Evolutionary conservation across 139 green algal species (phyloP).

Genomic region (Gonium pectorale): DNA sequence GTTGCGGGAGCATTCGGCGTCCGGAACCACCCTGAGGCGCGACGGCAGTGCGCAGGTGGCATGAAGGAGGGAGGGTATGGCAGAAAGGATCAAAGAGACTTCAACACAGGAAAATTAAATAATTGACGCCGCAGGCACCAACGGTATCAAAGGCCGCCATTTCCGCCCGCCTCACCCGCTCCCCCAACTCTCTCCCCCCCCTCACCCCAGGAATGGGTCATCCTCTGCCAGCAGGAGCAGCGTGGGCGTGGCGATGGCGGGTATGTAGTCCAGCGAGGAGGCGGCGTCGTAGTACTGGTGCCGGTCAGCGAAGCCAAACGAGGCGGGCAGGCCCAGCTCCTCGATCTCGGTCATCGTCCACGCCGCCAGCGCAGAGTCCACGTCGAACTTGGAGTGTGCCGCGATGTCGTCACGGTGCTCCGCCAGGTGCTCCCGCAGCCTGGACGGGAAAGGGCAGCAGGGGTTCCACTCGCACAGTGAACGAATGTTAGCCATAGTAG

Average conservation of each 20-base stretch:
- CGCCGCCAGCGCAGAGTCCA: conserved; percentile 31
- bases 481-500: too few relatives aligned
- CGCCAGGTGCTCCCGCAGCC: conserved; percentile 53
- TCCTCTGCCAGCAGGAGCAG: conserved; percentile 72
- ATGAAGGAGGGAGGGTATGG: background rate
- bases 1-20: conserved; percentile 53
- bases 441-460: background rate
- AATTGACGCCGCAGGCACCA: too few relatives aligned
- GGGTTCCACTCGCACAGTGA: background rate
- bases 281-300: conserved; percentile 68
- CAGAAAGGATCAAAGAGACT: too few relatives aligned
- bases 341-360: conserved; percentile 58
- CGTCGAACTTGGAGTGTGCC: conserved; percentile 38
- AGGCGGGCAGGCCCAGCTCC: conserved; percentile 43
- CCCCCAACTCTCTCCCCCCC: background rate
- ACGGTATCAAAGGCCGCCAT: too few relatives aligned
- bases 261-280: conserved; percentile 62
- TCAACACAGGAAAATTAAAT: too few relatives aligned
- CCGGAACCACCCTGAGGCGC: conserved; percentile 47
- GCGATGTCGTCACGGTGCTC: conserved; percentile 54
- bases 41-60: background rate
- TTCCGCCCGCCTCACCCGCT: background rate
- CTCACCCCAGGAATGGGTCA: conserved; percentile 75
- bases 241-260: conserved; percentile 62
- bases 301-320: conserved; percentile 50